phyloP scores from a whole-genome alignment of 345 rosid species.

The Psidium guajava region DNA sequence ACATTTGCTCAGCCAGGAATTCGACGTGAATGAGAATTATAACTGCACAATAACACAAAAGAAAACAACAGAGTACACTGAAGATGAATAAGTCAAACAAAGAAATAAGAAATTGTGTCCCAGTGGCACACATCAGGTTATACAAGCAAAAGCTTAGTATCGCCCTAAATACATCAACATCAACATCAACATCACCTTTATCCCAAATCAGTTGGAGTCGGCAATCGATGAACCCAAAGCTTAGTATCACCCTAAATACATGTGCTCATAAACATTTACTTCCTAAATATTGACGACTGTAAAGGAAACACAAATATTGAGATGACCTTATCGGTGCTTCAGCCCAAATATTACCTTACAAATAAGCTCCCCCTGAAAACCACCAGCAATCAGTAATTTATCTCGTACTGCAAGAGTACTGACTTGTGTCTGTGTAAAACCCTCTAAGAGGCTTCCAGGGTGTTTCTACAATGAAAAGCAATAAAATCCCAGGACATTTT shows the following conservation, averaged over 20 bases:
- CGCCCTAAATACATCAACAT: too few relatives aligned
- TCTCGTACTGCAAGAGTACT: constrained; percentile 47
- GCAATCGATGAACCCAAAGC: too few relatives aligned
- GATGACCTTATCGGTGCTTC: neutral
- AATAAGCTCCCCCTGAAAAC: constrained; percentile 55
- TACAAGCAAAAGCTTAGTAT: neutral
- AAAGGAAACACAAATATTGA: neutral
- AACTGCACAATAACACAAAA: neutral
- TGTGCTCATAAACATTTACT: neutral
- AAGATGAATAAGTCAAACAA: neutral
- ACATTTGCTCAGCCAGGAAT: neutral
- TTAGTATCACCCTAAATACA: too few relatives aligned
- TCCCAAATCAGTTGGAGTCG: too few relatives aligned
- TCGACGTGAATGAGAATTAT: neutral
- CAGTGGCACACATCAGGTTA: neutral
- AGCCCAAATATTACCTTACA: constrained; percentile 24
- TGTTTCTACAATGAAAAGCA: constrained; percentile 28
- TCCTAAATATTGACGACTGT: neutral
- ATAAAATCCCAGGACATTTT: neutral
- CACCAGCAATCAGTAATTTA: constrained; percentile 50
- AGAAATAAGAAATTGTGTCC: neutral
- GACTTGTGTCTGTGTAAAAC: constrained; percentile 47
- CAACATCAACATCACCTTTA: too few relatives aligned
- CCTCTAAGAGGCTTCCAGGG: constrained; percentile 44
- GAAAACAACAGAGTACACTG: neutral